A percentile compares a stretch with the other conserved stretches of the same genome.
These are phyloP conservation scores for Amanita pallidorosea DNA, from an alignment of 768 basidiomycete species.

Conservation along the genomic window DNA sequence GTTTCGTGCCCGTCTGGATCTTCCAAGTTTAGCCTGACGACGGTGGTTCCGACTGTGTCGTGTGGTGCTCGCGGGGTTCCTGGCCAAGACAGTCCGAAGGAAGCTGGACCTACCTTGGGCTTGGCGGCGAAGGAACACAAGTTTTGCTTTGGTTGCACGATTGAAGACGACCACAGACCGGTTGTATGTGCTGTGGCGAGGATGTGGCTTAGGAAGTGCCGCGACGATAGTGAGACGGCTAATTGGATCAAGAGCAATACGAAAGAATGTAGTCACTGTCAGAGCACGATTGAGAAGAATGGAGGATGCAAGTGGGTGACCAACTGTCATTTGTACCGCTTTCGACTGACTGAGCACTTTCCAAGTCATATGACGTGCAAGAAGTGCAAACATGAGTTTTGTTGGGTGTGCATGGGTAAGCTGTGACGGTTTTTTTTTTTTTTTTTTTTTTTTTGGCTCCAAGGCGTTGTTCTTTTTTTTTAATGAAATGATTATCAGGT, in stretches of 20 bases:
- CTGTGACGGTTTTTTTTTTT: conserved; percentile 1
- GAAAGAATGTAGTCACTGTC: conserved; percentile 93
- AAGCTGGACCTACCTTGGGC: conserved; percentile 10
- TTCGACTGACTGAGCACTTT: not conserved
- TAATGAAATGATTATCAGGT: conserved; percentile 38
- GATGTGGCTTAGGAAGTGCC: conserved; percentile 84
- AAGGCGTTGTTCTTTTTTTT: conserved; percentile 7
- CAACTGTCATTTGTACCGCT: conserved; percentile 4
- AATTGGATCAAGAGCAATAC: conserved; percentile 99
- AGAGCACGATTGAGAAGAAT: conserved; percentile 99
- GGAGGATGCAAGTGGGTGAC: conserved; percentile 89
- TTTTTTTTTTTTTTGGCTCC: conserved; percentile 7
- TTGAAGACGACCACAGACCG: conserved; percentile 86
- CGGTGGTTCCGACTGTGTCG: conserved; percentile 79
- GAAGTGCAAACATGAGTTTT: conserved; percentile 98
- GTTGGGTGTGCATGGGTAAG: conserved; percentile 98
- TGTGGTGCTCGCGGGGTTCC: conserved; percentile 59
- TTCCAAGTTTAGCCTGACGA: conserved; percentile 59
- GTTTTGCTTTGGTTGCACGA: conserved; percentile 92
- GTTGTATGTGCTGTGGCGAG: conserved; percentile 81
- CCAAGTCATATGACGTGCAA: conserved; percentile 98
- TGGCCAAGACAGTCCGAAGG: conserved; percentile 14
- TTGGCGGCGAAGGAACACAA: conserved; percentile 45
- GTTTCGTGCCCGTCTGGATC: conserved; percentile 82
- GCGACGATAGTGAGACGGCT: conserved; percentile 95